phyloP scores from a whole-genome alignment of 169 alveolate species.

The Pseudocohnilembus persalinus region DNA sequence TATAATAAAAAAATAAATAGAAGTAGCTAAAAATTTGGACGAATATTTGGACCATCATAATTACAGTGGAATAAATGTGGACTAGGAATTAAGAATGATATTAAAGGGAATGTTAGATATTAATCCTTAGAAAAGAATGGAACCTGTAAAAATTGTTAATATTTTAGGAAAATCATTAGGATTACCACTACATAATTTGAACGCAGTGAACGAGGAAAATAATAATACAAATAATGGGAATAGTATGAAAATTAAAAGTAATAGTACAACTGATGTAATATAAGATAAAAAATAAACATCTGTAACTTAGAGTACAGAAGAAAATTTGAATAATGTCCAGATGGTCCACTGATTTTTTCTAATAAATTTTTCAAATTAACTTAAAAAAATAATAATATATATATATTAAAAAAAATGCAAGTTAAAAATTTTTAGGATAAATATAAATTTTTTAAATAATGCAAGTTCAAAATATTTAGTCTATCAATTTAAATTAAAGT shows the following conservation, averaged over 20 bases:
- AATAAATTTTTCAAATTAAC: no score
- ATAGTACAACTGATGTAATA: background rate
- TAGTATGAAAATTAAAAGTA: background rate
- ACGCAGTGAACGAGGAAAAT: background rate
- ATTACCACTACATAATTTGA: background rate
- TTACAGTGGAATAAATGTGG: conserved; percentile 36
- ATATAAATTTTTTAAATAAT: no score
- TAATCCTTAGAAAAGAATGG: conserved; percentile 34
- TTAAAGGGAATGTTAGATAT: conserved; percentile 33
- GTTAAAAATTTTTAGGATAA: no score
- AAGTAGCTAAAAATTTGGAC: conserved; percentile 27
- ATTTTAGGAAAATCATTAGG: background rate
- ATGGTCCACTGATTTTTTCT: no score
- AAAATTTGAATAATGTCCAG: no score
- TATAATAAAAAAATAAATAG: conserved; percentile 36
- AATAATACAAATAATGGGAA: background rate
- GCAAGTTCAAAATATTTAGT: no score
- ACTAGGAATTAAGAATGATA: conserved; percentile 22
- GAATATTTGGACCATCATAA: conserved; percentile 32
- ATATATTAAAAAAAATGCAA: no score
- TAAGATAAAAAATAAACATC: background rate
- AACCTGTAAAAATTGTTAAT: conserved; percentile 26
- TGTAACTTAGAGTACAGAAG: background rate
- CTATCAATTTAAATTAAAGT: no score
- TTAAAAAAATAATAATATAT: no score